Conservation (phyloP, 805 yeast genomes). For the Ogataea kodamae region DNA sequence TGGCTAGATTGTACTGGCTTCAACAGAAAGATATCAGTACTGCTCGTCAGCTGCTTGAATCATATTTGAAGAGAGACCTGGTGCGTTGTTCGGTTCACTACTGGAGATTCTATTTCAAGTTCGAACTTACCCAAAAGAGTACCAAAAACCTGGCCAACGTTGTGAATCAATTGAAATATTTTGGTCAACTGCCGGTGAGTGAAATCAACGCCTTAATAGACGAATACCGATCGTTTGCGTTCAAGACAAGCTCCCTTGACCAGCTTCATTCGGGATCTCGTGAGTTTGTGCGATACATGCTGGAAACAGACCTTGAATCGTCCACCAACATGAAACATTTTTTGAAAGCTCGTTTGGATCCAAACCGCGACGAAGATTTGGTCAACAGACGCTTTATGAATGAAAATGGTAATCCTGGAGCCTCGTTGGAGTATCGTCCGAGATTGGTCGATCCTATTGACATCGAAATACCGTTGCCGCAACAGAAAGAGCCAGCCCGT, state of each 20-base stretch:
- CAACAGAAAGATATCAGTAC: conserved; percentile 17
- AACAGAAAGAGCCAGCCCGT: conserved; percentile 26
- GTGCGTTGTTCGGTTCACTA: conserved; percentile 44
- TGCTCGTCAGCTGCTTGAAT: conserved; percentile 26
- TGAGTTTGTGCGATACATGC: conserved; percentile 23
- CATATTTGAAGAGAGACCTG: conserved; percentile 27
- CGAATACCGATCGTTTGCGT: conserved; percentile 38
- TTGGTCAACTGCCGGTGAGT: conserved; percentile 46
- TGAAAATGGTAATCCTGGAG: conserved; percentile 38
- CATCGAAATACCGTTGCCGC: conserved; percentile 20
- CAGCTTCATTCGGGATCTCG: conserved; percentile 22
- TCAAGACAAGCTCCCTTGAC: conserved; percentile 23
- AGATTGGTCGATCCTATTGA: conserved; percentile 37
- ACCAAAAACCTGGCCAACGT: conserved; percentile 43
- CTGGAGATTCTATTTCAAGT: conserved; percentile 57
- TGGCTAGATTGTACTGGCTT: conserved; percentile 28
- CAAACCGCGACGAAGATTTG: conserved; percentile 28
- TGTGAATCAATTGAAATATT: conserved; percentile 41
- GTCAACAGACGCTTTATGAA: conserved; percentile 27
- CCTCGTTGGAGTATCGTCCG: conserved; percentile 40
- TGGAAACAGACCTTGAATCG: conserved; percentile 34
- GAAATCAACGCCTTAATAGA: conserved; percentile 41
- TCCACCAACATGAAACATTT: conserved; percentile 32
- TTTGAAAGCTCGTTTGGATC: conserved; percentile 30
- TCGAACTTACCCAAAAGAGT: conserved; percentile 45